Base-by-base conservation (phyloP, 306 rosid genomes). In the Vigna hirtella region DNA sequence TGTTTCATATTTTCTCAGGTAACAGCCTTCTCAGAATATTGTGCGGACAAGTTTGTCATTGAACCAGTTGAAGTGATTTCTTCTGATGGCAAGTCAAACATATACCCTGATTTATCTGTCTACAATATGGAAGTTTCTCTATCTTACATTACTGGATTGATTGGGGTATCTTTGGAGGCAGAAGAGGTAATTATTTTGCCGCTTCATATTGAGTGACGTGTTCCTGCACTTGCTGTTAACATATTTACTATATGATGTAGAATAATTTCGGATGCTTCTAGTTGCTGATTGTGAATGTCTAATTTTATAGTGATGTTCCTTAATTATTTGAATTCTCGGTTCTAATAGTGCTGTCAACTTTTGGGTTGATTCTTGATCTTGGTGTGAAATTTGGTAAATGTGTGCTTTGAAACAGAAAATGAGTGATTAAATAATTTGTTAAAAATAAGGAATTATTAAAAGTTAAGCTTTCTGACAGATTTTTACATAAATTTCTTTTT, bases 1-100 rank as follows among this genome's bases (percentile, higher is more conserved):
- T 83, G 65, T 70, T 86, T 28, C 83, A 40, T 83, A 22, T 80
- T 80, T 48, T 77, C 6, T 69, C 55, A 95, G 98, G 98, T 87
- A 55, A 89, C 98, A 18, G 49, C 93, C 61, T 95, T 95, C 81
- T 86, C 98, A 18, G 83, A 85, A 59, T 88, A 78, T 77, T 92
- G 96, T 84, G 87, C 83, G 80, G 88, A 82, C 26, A 92, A 92
- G 76, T 92, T 90, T 82, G 89, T 88, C 73, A 86, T 92, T 66
- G 98, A 92, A 81, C 98, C 98, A 9, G 97, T 95, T 61, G 91
- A 92, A 95, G 98, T 95, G 72, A 75, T 84, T 69, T 80, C 80
- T 76, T 78, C 98, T 24, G 89, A 95, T 87, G 98, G 97, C 79
- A 88, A 79, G 77, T 86, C 95, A 7, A 70, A 67, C 67, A 80